A percentile compares a stretch with the other conserved stretches of the same genome.
Conservation (phyloP, 2,329 filamentous ascomycete genomes). For the Scedosporium dehoogii region DNA sequence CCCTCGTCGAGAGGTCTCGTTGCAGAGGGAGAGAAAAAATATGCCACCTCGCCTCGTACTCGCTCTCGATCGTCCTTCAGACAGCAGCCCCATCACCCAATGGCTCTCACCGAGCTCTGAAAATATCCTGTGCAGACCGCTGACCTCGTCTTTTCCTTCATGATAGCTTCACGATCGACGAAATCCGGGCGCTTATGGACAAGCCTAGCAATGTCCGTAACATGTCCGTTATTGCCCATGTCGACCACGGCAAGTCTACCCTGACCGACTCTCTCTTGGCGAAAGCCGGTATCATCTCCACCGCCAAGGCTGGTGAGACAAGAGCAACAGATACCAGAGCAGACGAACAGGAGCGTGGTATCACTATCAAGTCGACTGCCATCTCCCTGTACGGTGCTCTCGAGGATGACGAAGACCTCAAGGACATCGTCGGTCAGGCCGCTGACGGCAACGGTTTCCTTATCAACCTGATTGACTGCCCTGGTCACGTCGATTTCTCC, state of each 20-base stretch:
- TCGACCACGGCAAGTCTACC: constrained; percentile 99
- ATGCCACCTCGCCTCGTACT: constrained; percentile 3
- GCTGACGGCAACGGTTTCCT: constrained; percentile 92
- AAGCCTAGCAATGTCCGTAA: constrained; percentile 72
- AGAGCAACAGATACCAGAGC: constrained; percentile 94
- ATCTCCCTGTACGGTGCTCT: constrained; percentile 95
- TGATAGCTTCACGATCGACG: constrained; percentile 91
- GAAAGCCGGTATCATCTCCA: constrained; percentile 98
- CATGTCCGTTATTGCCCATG: constrained; percentile 99
- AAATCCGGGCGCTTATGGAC: constrained; percentile 73
- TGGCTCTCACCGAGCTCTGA: neutral
- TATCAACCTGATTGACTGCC: constrained; percentile 99
- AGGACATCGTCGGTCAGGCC: constrained; percentile 85
- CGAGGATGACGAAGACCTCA: constrained; percentile 71
- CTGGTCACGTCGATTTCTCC: constrained; percentile 99
- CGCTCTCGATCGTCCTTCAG: constrained; percentile 1
- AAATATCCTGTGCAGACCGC: neutral
- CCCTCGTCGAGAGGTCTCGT: neutral
- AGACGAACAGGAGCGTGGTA: constrained; percentile 99
- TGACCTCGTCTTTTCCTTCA: neutral
- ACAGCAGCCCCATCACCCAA: neutral
- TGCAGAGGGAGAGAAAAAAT: neutral
- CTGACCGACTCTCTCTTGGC: constrained; percentile 98
- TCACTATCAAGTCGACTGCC: constrained; percentile 99
- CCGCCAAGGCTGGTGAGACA: constrained; percentile 90